These are phyloP conservation scores for Pseudogymnoascus sp. DNA, from an alignment of 2,329 filamentous ascomycete genomes.

Conservation along the genomic window DNA sequence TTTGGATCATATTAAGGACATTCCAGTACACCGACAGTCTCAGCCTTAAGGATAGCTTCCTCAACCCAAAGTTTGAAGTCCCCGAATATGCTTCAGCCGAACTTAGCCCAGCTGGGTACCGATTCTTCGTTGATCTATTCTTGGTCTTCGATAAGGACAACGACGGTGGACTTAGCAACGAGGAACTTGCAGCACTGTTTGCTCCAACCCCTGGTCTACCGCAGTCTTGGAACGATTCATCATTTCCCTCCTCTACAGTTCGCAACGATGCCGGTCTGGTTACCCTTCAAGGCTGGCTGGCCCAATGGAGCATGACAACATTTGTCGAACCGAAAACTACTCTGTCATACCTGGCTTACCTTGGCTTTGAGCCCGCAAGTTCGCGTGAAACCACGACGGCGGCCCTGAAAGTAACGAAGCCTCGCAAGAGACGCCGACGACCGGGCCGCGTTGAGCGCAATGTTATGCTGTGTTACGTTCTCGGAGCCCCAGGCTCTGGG, in stretches of 20 bases:
- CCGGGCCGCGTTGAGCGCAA: conserved; percentile 86
- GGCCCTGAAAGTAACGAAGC: conserved; percentile 86
- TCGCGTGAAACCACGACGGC: conserved; percentile 69
- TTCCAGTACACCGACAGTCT: conserved; percentile 96
- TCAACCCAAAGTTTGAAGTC: conserved; percentile 91
- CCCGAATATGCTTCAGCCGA: conserved; percentile 88
- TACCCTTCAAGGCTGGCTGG: conserved; percentile 93
- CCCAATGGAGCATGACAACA: conserved; percentile 99
- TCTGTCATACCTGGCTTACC: conserved; percentile 88
- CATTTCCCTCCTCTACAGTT: conserved; percentile 88
- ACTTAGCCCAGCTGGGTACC: conserved; percentile 85
- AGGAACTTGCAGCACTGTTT: conserved; percentile 79
- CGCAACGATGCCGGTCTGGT: conserved; percentile 93
- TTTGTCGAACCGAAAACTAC: conserved; percentile 94
- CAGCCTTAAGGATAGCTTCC: conserved; percentile 80
- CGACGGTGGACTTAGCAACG: conserved; percentile 82
- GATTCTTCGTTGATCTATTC: conserved; percentile 96
- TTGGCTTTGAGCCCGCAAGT: conserved; percentile 81
- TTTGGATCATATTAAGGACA: conserved; percentile 92
- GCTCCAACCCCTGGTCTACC: conserved; percentile 88
- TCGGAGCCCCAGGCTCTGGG: conserved; percentile 77
- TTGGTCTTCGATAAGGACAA: conserved; percentile 95
- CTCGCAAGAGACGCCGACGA: conserved; percentile 73
- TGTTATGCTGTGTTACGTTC: conserved; percentile 86
- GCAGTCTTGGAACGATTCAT: conserved; percentile 75